Percentiles rank a stretch among this genome's conserved stretches.
Conservation (phyloP, 73 alveolate species). For the Effrenium voratum region DNA sequence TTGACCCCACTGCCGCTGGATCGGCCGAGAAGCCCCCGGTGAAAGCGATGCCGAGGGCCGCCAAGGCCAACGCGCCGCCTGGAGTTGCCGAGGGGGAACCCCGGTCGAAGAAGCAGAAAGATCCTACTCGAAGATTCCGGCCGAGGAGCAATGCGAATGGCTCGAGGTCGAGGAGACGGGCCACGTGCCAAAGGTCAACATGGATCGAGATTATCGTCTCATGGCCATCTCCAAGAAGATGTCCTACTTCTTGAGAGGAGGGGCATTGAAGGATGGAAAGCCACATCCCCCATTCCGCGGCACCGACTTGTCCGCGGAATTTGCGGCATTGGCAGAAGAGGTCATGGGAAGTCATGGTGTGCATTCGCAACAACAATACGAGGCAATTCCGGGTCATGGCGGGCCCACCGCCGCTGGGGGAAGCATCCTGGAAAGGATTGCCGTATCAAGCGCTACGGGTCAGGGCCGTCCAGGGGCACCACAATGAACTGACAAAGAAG, state of each 20-base stretch:
- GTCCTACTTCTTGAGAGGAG: not conserved
- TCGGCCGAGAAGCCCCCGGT: too few relatives aligned
- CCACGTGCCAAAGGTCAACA: too few relatives aligned
- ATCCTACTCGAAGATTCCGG: too few relatives aligned
- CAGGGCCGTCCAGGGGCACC: not conserved
- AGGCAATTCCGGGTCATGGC: not conserved
- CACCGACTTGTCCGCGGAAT: not conserved
- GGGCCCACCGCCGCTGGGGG: not conserved
- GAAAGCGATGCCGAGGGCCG: too few relatives aligned
- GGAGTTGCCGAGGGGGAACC: too few relatives aligned
- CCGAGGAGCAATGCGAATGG: too few relatives aligned
- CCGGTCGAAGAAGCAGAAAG: too few relatives aligned
- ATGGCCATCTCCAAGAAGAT: not conserved
- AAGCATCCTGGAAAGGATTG: constrained; percentile 35
- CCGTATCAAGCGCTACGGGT: not conserved
- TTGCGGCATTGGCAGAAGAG: not conserved
- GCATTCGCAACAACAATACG: not conserved
- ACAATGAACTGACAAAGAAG: not conserved
- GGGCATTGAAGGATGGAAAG: not conserved
- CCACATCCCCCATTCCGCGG: not conserved
- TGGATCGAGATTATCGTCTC: too few relatives aligned
- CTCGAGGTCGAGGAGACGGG: too few relatives aligned
- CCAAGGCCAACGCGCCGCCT: too few relatives aligned
- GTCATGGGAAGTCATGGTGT: not conserved
- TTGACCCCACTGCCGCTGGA: too few relatives aligned